phyloP scores from a whole-genome alignment of 306 rosid species.

The Vigna mungo region DNA sequence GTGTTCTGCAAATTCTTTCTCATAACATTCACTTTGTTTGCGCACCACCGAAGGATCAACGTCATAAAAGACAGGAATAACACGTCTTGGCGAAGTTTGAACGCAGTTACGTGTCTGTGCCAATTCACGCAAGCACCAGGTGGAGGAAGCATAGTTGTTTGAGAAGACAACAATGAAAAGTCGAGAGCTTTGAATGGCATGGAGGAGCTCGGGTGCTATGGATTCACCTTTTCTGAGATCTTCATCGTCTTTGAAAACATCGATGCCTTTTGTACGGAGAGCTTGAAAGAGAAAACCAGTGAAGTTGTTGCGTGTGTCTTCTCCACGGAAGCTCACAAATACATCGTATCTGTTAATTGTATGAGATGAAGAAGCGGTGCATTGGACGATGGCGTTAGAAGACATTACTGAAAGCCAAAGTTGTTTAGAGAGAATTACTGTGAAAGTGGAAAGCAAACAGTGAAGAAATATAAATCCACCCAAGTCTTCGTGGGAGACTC shows the following conservation, averaged over 20 bases:
- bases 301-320: background rate
- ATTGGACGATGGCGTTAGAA: too few species aligned
- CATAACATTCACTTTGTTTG: background rate
- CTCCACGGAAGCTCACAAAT: background rate
- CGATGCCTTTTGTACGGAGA: background rate
- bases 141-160: background rate
- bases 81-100: background rate
- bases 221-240: background rate
- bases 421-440: too few species aligned
- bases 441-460: too few species aligned
- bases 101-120: background rate
- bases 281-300: background rate
- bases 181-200: background rate
- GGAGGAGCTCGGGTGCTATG: background rate
- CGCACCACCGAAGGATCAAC: background rate
- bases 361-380: too few species aligned
- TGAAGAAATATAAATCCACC: too few species aligned
- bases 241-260: background rate
- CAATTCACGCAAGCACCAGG: background rate
- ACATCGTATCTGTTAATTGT: background rate
- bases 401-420: too few species aligned
- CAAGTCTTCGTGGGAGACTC: too few species aligned
- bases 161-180: background rate
- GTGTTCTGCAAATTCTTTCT: background rate
- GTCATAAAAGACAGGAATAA: background rate